A percentile compares a stretch with the other conserved stretches of the same genome.
Conservation (phyloP, 2,329 filamentous ascomycete genomes). For the Chaetomium globosum region DNA sequence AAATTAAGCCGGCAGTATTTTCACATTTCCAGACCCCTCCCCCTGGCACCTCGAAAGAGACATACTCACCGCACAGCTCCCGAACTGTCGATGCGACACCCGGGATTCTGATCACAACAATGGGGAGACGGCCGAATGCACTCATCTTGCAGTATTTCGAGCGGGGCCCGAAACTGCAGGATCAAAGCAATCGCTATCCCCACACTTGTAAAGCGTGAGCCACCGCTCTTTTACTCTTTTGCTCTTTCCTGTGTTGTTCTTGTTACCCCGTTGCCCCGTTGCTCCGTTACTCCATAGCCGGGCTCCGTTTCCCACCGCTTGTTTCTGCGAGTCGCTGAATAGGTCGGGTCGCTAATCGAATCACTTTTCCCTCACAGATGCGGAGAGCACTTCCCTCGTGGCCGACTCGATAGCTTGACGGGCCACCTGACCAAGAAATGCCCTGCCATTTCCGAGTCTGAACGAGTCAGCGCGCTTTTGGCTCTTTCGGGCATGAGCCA, state of each 20-base stretch:
- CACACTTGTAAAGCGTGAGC: slow-evolving; percentile 75
- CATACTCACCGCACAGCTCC: slow-evolving; percentile 19
- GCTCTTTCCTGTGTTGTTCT: background rate
- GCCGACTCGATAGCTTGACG: slow-evolving; percentile 79
- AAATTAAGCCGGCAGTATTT: slow-evolving; percentile 37
- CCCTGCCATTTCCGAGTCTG: slow-evolving; percentile 72
- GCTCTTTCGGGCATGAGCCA: slow-evolving; percentile 71
- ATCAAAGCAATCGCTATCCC: slow-evolving; percentile 88
- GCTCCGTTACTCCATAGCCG: background rate
- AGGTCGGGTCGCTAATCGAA: background rate
- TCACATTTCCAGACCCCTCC: slow-evolving; percentile 33
- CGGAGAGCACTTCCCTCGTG: slow-evolving; percentile 87
- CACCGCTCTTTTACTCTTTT: slow-evolving; percentile 21
- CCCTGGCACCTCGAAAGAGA: slow-evolving; percentile 21
- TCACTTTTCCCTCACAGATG: slow-evolving; percentile 48
- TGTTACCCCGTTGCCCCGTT: background rate
- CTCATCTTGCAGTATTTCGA: slow-evolving; percentile 88
- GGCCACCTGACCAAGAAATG: slow-evolving; percentile 86
- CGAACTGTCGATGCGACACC: slow-evolving; percentile 30
- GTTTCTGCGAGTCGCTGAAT: slow-evolving; percentile 4
- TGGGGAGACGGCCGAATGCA: slow-evolving; percentile 79
- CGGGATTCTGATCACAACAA: slow-evolving; percentile 30
- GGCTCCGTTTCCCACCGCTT: slow-evolving; percentile 12
- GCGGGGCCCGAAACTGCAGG: slow-evolving; percentile 80
- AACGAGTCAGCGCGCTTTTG: slow-evolving; percentile 74